These are phyloP conservation scores for Ophiosphaerella korrae DNA, from an alignment of 2,329 filamentous ascomycete genomes.

Conservation along the genomic window DNA sequence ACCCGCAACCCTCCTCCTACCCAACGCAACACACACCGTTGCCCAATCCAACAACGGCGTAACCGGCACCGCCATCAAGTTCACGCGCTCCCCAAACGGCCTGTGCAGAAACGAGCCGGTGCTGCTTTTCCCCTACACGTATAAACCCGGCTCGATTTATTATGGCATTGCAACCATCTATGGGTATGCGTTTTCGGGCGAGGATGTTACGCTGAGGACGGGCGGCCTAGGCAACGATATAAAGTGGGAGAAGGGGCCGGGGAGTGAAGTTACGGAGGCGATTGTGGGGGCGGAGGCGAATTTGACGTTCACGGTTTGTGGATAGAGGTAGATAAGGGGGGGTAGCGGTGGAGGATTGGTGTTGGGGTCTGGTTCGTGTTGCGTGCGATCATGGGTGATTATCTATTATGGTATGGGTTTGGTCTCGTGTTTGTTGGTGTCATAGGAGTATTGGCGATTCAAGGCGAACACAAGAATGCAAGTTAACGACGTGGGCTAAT, in stretches of 20 bases:
- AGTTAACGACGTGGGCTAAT: no score
- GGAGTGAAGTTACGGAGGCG: conserved; percentile 10
- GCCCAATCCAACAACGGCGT: conserved; percentile 16
- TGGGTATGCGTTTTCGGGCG: conserved; percentile 27
- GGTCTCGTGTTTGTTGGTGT: no score
- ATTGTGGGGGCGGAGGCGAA: conserved; percentile 21
- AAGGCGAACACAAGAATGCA: no score
- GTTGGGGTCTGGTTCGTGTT: not conserved
- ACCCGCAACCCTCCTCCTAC: not conserved
- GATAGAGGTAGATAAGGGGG: not conserved
- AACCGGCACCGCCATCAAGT: conserved; percentile 31
- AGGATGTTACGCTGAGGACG: conserved; percentile 21
- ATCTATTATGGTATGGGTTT: no score
- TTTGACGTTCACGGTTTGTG: conserved; percentile 24
- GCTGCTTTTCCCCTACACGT: conserved; percentile 31
- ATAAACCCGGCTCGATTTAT: conserved; percentile 20
- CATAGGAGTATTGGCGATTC: no score
- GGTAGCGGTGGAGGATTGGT: not conserved
- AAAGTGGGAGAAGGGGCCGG: conserved; percentile 22
- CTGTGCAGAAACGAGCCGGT: conserved; percentile 21
- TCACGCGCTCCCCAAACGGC: conserved; percentile 16
- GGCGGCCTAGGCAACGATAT: conserved; percentile 12
- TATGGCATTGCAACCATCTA: conserved; percentile 27
- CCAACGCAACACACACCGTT: not conserved
- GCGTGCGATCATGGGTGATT: no score